A percentile compares a stretch with the other conserved stretches of the same genome.
Conservation (phyloP, 768 basidiomycete species). For the Dentipellis sp. region DNA sequence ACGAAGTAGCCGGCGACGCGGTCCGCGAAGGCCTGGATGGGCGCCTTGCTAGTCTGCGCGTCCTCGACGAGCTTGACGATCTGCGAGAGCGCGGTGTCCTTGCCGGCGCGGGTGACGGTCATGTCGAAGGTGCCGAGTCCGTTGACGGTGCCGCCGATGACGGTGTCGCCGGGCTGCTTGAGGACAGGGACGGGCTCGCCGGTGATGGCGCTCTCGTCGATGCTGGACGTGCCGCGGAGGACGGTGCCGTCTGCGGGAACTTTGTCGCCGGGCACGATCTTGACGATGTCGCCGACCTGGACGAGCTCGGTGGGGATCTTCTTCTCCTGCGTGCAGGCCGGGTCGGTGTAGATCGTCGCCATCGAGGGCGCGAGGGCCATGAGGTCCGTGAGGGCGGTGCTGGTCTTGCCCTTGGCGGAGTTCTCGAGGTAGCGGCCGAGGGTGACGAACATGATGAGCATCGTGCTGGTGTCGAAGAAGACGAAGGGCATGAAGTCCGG, state of each 20-base stretch:
- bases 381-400: slow-evolving; percentile 91
- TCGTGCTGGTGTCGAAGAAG: slow-evolving; percentile 98
- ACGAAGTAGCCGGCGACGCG: slow-evolving; percentile 93
- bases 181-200: slow-evolving; percentile 87
- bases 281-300: slow-evolving; percentile 87
- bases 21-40: slow-evolving; percentile 96
- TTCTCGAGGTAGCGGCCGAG: slow-evolving; percentile 95
- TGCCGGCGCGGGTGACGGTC: slow-evolving; percentile 89
- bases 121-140: slow-evolving; percentile 97
- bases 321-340: slow-evolving; percentile 75
- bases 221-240: slow-evolving; percentile 71
- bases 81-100: slow-evolving; percentile 92
- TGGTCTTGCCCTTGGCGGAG: slow-evolving; percentile 93
- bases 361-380: slow-evolving; percentile 94
- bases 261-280: slow-evolving; percentile 94
- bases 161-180: slow-evolving; percentile 75
- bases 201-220: slow-evolving; percentile 95
- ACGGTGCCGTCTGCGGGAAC: slow-evolving; percentile 94
- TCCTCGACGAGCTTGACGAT: slow-evolving; percentile 97
- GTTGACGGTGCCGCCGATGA: slow-evolving; percentile 97
- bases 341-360: slow-evolving; percentile 92
- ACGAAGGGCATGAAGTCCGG: slow-evolving; percentile 71
- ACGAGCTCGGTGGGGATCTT: slow-evolving; percentile 90
- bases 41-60: slow-evolving; percentile 95
- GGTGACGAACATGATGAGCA: slow-evolving; percentile 96